Base-by-base conservation (phyloP, 2,329 filamentous ascomycete species). In the Penicillium sp. region DNA sequence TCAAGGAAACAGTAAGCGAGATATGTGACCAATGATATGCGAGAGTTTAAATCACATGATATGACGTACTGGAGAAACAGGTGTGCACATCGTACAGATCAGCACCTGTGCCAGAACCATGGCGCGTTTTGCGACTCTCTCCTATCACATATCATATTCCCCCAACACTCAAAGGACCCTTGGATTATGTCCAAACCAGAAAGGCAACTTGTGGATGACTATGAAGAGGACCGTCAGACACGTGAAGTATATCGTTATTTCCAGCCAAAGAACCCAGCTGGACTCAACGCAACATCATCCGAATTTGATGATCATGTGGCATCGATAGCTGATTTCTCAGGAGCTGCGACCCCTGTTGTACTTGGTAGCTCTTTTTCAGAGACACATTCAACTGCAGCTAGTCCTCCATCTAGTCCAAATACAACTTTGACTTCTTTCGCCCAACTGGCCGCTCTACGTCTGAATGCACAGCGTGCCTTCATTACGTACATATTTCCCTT, bases 231-330 rank as follows among this genome's bases (percentile, higher is more conserved):
- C 27, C 52, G 57, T 41, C 59, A 52, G 46, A 36, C 53, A 27
- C 59, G 59, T 27, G 59, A 61, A 32, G 52, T 58, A 19, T 61
- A 60, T 38, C 59, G 57, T 10, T 60, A 61, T 13, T 61, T 61
- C 16, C 57, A 56, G 26, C 57, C 55, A 7, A 39, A 26, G 32
- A 57, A 54, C 14, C 55, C 52, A n/a, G 49, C 55, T 2, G 45
- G 47, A 7, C 29, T 60, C 7, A 57, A 51, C 47, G 19, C 44
- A 30, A 47, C 39, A 14, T 48, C 38, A 35, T 16, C 26, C 11
- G 23, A 42, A 26, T 27, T 40, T n/a, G 47, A 34, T 16, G 45
- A 58, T 1, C 36, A 52, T 52, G 19, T 35, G 39, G 40, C n/a
- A 11, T 23, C 43, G 7, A 40, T 23, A 18, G 14, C 16, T 14